Conservation (phyloP, 441 rosid species). For the Populus hybrid region DNA sequence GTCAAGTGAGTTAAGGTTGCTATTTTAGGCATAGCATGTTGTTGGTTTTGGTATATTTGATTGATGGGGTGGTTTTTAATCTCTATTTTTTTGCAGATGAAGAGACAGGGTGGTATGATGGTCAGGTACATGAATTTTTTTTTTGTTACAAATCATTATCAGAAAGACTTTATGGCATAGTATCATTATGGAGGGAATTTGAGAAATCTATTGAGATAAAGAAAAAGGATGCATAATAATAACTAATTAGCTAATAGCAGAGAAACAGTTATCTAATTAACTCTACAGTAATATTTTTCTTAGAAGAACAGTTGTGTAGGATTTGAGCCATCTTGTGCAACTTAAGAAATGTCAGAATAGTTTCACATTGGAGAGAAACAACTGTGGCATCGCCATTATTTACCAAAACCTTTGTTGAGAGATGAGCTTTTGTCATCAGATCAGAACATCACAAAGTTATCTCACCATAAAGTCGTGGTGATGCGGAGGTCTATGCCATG, state of each 20-base stretch:
- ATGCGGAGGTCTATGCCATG: too few relatives aligned
- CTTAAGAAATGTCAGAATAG: not conserved
- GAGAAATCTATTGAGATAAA: not conserved
- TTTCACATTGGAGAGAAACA: not conserved
- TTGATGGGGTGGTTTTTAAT: not conserved
- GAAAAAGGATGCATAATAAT: not conserved
- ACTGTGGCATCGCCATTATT: too few relatives aligned
- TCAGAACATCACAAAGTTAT: too few relatives aligned
- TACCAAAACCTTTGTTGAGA: too few relatives aligned
- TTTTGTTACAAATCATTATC: not conserved
- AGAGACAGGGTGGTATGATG: constrained; percentile 98
- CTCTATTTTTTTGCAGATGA: constrained; percentile 55
- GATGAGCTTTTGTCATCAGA: too few relatives aligned
- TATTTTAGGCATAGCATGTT: not conserved
- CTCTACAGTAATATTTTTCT: not conserved
- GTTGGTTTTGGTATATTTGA: not conserved
- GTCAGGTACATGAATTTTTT: constrained; percentile 52
- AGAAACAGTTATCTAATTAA: not conserved
- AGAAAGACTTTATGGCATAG: not conserved
- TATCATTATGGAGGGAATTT: not conserved
- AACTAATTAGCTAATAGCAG: too few relatives aligned
- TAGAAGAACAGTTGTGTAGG: not conserved
- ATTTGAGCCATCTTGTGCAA: not conserved
- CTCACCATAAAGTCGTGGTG: too few relatives aligned
- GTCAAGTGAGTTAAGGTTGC: not conserved